Percentiles rank a stretch among this genome's conserved stretches.
Evolutionary conservation across 108 stramenopile species (phyloP).

Genomic region (Fragilariopsis cylindrus): DNA sequence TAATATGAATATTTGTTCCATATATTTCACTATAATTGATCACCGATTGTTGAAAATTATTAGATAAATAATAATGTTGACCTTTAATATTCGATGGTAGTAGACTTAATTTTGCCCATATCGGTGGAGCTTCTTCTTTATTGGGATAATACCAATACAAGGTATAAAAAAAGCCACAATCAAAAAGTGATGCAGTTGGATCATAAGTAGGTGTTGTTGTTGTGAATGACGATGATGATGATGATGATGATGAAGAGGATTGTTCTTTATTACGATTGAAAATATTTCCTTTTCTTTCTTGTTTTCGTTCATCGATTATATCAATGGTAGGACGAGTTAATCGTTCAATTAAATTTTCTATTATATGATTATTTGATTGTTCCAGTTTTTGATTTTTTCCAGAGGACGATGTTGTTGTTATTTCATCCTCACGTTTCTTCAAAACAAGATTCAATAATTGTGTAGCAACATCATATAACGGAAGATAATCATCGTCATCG

Average conservation of each 20-base stretch:
- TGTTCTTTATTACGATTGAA: not conserved
- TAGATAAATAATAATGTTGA: slow-evolving; percentile 19
- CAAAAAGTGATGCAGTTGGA: slow-evolving; percentile 8
- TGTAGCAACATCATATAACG: slow-evolving; percentile 2
- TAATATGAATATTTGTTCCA: slow-evolving; percentile 1
- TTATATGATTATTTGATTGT: not conserved
- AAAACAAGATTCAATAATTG: slow-evolving; percentile 8
- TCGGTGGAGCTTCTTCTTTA: not conserved
- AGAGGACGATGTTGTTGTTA: not conserved
- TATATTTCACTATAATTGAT: slow-evolving; percentile 27
- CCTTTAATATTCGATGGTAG: slow-evolving; percentile 16
- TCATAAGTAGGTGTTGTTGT: not conserved
- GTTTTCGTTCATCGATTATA: not conserved
- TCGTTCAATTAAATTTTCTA: not conserved
- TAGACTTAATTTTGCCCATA: slow-evolving; percentile 23
- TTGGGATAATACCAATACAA: slow-evolving; percentile 17
- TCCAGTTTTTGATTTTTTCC: not conserved
- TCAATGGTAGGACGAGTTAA: not conserved
- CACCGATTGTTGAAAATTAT: slow-evolving; percentile 12
- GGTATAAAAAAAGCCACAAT: slow-evolving; percentile 8
- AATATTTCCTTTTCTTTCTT: not conserved
- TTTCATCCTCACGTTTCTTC: not conserved
- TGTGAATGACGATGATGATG: not conserved
- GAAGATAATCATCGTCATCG: no score
- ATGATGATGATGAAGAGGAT: not conserved